Base-by-base conservation (phyloP, 441 rosid species). In the Populus hybrid region DNA sequence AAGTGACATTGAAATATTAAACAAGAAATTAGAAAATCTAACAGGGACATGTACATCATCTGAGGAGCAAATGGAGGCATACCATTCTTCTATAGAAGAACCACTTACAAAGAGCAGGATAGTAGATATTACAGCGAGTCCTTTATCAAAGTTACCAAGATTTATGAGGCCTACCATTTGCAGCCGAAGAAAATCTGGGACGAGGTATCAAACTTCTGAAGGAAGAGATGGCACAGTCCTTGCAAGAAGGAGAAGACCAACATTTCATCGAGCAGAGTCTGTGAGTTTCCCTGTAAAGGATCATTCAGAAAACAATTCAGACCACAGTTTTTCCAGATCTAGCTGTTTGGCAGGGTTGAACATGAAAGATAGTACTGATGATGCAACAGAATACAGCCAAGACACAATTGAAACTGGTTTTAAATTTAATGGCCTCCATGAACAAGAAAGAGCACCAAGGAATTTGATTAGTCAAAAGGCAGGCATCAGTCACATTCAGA, bases 101-200 rank as follows among this genome's bases (percentile, higher is more conserved):
- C 82, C 78, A 54, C 76, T 10, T 72, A 76, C 26, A 50, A 74
- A 80, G 77, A 78, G 76, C 65, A 77, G 75, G 20, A 46, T 23
- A 34, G 81, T 61, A 67, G 81, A 85, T 77, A 77, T 69, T 50
- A 80, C 79, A 88, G 77, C 77, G 50, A 83, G 75, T 80, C 46
- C 85, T 36, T 76, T 76, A 35, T 86, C 88, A 77, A 86, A 82
- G 30, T 35, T 89, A 68, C 93, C 95, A 28, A 83, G 94, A 80
- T 92, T 92, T 83, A 89, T 90, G 96, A 86, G 87, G 80, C 90
- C 93, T 75, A 93, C 96, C n/a, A 76, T 86, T 73, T 86, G 88
- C 84, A 93, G 95, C 86, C 86, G 85, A 84, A 84, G 84, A 75
- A 80, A 87, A 85, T 84, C 89, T 5, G 94, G 86, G 46, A 69